Base-by-base conservation (phyloP, 208 protist genomes). In the Wallacemonas sp. region DNA sequence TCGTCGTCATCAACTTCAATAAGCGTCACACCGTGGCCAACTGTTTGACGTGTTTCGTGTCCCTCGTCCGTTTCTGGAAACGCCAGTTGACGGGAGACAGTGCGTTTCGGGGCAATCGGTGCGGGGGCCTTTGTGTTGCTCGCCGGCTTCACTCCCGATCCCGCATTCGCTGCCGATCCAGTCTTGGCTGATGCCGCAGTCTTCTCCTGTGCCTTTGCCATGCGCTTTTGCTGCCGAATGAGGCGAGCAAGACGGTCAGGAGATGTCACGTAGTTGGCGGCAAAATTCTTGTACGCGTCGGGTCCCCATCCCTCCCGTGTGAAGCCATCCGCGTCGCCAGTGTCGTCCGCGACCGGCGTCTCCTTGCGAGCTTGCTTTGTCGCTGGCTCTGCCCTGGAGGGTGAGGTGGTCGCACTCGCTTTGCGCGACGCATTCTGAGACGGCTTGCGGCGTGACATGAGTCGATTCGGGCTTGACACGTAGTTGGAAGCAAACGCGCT, bases 181-280 rank as follows among this genome's bases (percentile, higher is more conserved):
- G 11, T 54, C 30, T 45, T 70, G 34, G 6, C 21, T 14, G 33
- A 31, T 11, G 53, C 19, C 38, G n/a, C n/a, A n/a, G n/a, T n/a
- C n/a, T n/a, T 49, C 55, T 19, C 15, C 26, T 39, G 17, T 14
- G 47, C 24, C 45, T 68, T 60, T n/a, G 30, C 44, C 27, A 51
- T n/a, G 5, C 49, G 61, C 12, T 22, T 34, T 51, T 51, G 72
- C 66, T 67, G 62, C 6, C 46, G 46, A 30, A 58, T 51, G 15
- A 53, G 19, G 51, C 67, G 41, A 2, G 58, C 59, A 2, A 72
- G 51, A 33, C 67, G 67, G 46, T 86, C 77, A 0, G 88, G 88
- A 4, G 71, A 77, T 21, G 78, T 66, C 11, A 91, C 74, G 71
- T 89, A 92, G 71, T 92, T 95, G 2, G 62, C 61, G n/a, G 83